phyloP scores from a whole-genome alignment of 179 eudicot species.

The Dionaea muscipula region DNA sequence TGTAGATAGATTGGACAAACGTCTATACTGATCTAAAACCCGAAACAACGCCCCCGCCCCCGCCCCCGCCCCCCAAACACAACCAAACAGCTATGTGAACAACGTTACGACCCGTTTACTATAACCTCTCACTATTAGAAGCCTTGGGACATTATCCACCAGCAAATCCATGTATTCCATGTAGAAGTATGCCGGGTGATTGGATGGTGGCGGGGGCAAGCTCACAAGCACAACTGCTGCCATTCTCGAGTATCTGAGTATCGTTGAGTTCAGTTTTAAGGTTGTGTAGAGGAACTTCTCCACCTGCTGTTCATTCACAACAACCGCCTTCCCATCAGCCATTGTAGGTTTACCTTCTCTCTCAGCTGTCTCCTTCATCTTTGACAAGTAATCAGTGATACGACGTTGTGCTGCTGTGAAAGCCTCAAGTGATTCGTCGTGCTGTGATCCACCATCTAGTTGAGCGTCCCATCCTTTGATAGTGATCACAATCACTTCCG shows the following conservation, averaged over 20 bases:
- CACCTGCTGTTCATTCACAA: slow-evolving; percentile 77
- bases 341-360: slow-evolving; percentile 46
- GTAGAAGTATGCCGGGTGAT: slow-evolving; percentile 75
- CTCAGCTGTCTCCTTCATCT: slow-evolving; percentile 48
- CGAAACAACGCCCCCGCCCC: no score
- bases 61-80: no score
- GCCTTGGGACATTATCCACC: slow-evolving; percentile 93
- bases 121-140: slow-evolving; percentile 83
- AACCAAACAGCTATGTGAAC: slow-evolving; percentile 46
- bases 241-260: slow-evolving; percentile 73
- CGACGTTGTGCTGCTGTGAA: slow-evolving; percentile 57
- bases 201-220: slow-evolving; percentile 73
- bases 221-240: slow-evolving; percentile 92
- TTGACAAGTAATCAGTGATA: slow-evolving; percentile 39
- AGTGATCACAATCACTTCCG: slow-evolving; percentile 83
- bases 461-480: slow-evolving; percentile 81
- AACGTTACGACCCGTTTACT: slow-evolving; percentile 84
- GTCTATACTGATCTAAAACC: no score
- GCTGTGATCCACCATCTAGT: slow-evolving; percentile 39
- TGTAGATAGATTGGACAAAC: no score
- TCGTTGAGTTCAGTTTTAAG: slow-evolving; percentile 69
- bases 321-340: slow-evolving; percentile 76
- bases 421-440: slow-evolving; percentile 74
- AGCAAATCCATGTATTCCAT: slow-evolving; percentile 96
- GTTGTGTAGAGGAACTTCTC: slow-evolving; percentile 83